Conservation (phyloP, 2,329 filamentous ascomycete genomes). For the Diaporthe aspalathi region DNA sequence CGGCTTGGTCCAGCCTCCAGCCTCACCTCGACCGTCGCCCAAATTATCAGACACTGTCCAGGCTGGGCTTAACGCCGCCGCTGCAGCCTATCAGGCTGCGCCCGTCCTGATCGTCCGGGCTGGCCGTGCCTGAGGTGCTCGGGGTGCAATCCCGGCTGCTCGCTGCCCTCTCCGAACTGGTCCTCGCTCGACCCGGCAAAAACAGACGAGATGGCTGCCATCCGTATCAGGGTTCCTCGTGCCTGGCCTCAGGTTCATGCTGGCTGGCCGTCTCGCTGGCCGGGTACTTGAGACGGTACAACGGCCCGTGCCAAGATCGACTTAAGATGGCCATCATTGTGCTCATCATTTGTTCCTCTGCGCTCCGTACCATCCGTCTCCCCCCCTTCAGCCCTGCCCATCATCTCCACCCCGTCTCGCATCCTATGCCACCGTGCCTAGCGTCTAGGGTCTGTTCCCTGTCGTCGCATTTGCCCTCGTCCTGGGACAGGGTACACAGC, state of each 20-base stretch:
- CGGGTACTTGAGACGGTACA: slow-evolving; percentile 36
- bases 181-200: too few species aligned
- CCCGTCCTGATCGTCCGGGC: slow-evolving; percentile 18
- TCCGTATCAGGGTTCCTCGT: not conserved
- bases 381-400: slow-evolving; percentile 29
- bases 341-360: slow-evolving; percentile 15
- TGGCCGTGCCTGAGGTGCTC: slow-evolving; percentile 20
- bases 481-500: not conserved
- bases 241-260: not conserved
- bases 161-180: slow-evolving; percentile 16
- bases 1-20: not conserved
- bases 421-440: slow-evolving; percentile 6
- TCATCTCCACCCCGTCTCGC: slow-evolving; percentile 30
- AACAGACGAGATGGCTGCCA: slow-evolving; percentile 34
- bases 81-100: slow-evolving; percentile 25
- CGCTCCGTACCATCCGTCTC: not conserved
- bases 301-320: slow-evolving; percentile 29
- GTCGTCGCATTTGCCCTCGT: slow-evolving; percentile 13
- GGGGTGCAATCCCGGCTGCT: slow-evolving; percentile 20
- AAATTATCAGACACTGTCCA: slow-evolving; percentile 22
- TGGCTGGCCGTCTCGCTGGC: not conserved
- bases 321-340: slow-evolving; percentile 32
- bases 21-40: not conserved
- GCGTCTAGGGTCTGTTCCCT: slow-evolving; percentile 7
- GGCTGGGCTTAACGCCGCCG: slow-evolving; percentile 1